Percentiles rank a stretch among this genome's conserved stretches.
These are phyloP conservation scores for Dictyostelium firmibasis DNA, from an alignment of 78 protist genomes.

Conservation along the genomic window DNA sequence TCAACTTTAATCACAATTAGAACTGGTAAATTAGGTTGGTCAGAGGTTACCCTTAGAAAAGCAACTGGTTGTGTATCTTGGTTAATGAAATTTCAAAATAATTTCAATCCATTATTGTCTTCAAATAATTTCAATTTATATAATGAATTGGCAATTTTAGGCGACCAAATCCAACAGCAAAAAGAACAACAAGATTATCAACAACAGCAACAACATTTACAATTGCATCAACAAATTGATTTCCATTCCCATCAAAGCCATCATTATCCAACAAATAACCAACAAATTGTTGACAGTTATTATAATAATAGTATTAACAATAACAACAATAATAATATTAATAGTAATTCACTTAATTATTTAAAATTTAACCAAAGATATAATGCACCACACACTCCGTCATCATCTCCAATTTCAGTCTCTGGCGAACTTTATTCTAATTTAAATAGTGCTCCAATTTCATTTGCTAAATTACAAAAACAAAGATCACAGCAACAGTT, in stretches of 20 bases:
- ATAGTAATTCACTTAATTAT: background rate
- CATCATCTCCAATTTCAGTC: conserved; percentile 36
- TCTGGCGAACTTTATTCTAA: conserved; percentile 31
- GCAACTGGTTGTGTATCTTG: conserved; percentile 75
- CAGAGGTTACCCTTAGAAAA: conserved; percentile 68
- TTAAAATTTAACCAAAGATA: background rate
- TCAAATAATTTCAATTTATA: conserved; percentile 21
- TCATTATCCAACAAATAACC: background rate
- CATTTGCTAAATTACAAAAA: conserved; percentile 15
- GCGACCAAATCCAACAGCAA: background rate
- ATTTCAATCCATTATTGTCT: conserved; percentile 4
- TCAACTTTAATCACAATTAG: conserved; percentile 39
- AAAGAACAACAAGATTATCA: background rate
- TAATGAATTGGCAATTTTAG: conserved; percentile 23
- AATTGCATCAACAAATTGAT: too few relatives aligned
- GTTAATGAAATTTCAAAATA: conserved; percentile 63
- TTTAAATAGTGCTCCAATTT: background rate
- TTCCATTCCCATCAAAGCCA: too few relatives aligned
- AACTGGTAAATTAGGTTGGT: conserved; percentile 76
- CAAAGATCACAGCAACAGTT: conserved; percentile 4
- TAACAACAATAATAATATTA: background rate
- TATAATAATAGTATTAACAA: background rate
- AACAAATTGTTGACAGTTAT: background rate
- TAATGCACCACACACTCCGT: conserved; percentile 37
- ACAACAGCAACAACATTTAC: background rate